Base-by-base conservation (phyloP, 2,329 filamentous ascomycete genomes). In the Hypoxylon sp. region DNA sequence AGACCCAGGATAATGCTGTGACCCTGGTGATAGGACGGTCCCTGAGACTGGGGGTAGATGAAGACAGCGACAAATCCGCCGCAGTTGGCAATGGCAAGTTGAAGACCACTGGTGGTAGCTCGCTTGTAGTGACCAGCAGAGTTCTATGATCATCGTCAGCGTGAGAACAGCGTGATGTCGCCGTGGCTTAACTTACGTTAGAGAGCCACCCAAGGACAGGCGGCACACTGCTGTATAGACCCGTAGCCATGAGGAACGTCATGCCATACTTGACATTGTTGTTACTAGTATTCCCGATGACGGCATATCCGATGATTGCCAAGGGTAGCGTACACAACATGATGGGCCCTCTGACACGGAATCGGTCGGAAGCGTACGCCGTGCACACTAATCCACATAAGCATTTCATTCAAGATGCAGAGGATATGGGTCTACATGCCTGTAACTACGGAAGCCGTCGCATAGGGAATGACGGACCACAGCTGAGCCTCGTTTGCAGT, bases 41-140 rank as follows among this genome's bases (percentile, higher is more conserved):
- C 82, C 53, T 91, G 80, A 0, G 69, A 73, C 50, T 80, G 81
- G 2, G 86, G 86, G 66, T 90, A 90, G 4, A 87, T 83, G 70
- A 90, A 90, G 0, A 84, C 82, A 0, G 88, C 85, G 2, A 91
- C 87, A 68, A 91, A 89, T 0, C 89, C 89, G 47, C 88, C 88
- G 6, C 82, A 85, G 67, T 91, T 91, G 0, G 88, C 89, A 67
- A 91, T 85, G 1, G 85, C 85, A 24, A 91, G 79, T 74, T 91
- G 88, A 68, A 91, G 70, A 0, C 85, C 89, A 1, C 85, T 85
- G 0, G 88, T 89, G 0, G 89, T 91, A 0, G 89, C 89, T 13
- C 89, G 79, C 74, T 91, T 91, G 71, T 91, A 91, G 71, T 91
- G 89, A 0, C 86, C 87, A 0, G 88, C 87, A 0, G 84, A 87